phyloP scores from a whole-genome alignment of 495 filamentous ascomycete species.

The Penicillium argentinense region DNA sequence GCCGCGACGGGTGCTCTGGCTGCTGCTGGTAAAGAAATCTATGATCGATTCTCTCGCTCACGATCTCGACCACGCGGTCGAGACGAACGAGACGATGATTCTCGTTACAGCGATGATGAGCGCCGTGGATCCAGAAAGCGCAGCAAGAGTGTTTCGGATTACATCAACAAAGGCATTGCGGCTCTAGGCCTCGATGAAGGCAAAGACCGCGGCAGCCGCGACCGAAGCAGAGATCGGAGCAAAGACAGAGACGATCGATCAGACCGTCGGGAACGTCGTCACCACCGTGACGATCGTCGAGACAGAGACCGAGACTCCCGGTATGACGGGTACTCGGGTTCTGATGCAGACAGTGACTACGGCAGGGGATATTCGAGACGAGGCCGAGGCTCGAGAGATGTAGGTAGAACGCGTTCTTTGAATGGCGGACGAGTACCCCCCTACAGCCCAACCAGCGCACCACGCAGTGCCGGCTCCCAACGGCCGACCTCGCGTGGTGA shows the following conservation, averaged over 20 bases:
- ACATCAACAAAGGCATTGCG: slow-evolving; percentile 54
- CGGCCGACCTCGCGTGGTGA: neutral
- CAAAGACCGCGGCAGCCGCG: slow-evolving; percentile 28
- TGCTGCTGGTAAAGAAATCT: slow-evolving; percentile 76
- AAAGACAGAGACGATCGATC: slow-evolving; percentile 6
- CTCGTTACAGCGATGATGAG: slow-evolving; percentile 36
- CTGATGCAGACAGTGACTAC: slow-evolving; percentile 57
- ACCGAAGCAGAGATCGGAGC: slow-evolving; percentile 28
- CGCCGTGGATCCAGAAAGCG: slow-evolving; percentile 43
- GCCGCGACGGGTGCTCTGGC: slow-evolving; percentile 75
- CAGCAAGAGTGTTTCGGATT: slow-evolving; percentile 60
- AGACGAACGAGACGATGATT: too few species aligned
- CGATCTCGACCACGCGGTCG: slow-evolving; percentile 59
- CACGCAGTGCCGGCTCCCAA: slow-evolving; percentile 9
- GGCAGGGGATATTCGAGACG: slow-evolving; percentile 43
- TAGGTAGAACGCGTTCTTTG: slow-evolving; percentile 42
- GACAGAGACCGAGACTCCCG: slow-evolving; percentile 13
- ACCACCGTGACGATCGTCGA: slow-evolving; percentile 22
- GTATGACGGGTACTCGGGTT: slow-evolving; percentile 35
- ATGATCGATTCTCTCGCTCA: slow-evolving; percentile 60
- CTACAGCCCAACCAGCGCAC: slow-evolving; percentile 11
- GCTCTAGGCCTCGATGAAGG: slow-evolving; percentile 52
- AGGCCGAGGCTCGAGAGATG: slow-evolving; percentile 50
- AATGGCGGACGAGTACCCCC: slow-evolving; percentile 20
- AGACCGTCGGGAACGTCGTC: slow-evolving; percentile 7